A percentile compares a stretch with the other conserved stretches of the same genome.
These are phyloP conservation scores for Phaeosphaeriaceae sp. DNA, from an alignment of 2,329 filamentous ascomycete genomes.

Conservation along the genomic window DNA sequence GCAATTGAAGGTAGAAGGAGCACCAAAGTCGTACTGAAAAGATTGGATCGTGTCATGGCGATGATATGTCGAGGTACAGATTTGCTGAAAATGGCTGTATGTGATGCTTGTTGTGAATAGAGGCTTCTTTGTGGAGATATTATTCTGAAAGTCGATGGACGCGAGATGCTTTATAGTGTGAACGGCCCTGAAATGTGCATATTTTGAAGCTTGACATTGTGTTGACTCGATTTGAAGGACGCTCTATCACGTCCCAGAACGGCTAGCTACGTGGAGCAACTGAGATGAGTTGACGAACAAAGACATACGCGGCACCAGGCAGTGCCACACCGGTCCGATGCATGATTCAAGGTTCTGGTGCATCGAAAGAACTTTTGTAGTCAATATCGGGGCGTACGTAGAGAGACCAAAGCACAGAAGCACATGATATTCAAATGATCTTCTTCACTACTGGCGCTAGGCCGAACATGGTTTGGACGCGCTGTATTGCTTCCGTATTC, in stretches of 20 bases:
- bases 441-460: not conserved
- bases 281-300: not conserved
- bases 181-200: too few relatives aligned
- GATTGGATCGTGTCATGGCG: not conserved
- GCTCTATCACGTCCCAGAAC: not conserved
- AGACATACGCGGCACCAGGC: not conserved
- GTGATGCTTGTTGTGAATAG: not conserved
- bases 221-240: not conserved
- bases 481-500: conserved; percentile 23
- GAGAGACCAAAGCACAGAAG: not conserved
- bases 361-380: not conserved
- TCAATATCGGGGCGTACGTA: not conserved
- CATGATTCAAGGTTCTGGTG: not conserved
- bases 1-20: conserved; percentile 1
- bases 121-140: not conserved
- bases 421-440: not conserved
- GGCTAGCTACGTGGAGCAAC: not conserved
- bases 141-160: not conserved
- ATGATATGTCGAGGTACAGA: not conserved
- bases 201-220: not conserved
- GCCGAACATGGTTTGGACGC: conserved; percentile 17
- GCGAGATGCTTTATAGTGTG: not conserved
- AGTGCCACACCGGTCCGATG: not conserved
- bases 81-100: not conserved
- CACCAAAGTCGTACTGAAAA: conserved; percentile 6